phyloP scores from a whole-genome alignment of 78 protist genomes.

The Guillardia theta region DNA sequence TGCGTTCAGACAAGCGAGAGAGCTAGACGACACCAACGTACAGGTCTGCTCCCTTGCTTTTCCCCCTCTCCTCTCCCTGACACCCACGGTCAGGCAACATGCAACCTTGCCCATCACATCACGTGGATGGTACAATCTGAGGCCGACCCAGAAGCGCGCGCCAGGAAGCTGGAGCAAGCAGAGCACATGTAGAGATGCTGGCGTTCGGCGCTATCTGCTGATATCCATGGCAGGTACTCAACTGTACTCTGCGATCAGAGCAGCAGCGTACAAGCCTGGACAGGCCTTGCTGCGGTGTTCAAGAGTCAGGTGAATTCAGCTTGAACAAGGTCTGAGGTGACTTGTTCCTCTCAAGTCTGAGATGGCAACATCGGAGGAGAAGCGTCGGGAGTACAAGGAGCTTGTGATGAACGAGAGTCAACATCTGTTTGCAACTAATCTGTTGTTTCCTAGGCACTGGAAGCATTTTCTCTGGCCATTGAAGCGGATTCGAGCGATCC shows the following conservation, averaged over 20 bases:
- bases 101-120: slow-evolving; percentile 10
- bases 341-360: background rate
- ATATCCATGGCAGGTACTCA: too few species aligned
- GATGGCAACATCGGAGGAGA: background rate
- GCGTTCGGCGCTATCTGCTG: too few species aligned
- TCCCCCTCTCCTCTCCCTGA: background rate
- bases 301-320: background rate
- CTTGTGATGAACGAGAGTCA: background rate
- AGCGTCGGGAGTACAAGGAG: background rate
- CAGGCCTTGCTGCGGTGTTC: background rate
- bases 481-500: background rate
- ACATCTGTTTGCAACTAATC: background rate
- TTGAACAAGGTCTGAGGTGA: background rate
- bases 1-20: slow-evolving; percentile 1
- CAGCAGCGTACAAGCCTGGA: background rate
- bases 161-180: background rate
- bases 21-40: background rate
- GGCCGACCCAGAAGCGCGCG: background rate
- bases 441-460: background rate
- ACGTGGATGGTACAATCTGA: background rate
- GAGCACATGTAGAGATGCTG: slow-evolving; percentile 38
- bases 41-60: background rate
- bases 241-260: background rate
- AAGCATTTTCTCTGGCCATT: background rate
- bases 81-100: background rate